Percentiles rank a stretch among this genome's conserved stretches.
Evolutionary conservation across 2,329 filamentous ascomycete species (phyloP).

Genomic region (Bertia moriformis): DNA sequence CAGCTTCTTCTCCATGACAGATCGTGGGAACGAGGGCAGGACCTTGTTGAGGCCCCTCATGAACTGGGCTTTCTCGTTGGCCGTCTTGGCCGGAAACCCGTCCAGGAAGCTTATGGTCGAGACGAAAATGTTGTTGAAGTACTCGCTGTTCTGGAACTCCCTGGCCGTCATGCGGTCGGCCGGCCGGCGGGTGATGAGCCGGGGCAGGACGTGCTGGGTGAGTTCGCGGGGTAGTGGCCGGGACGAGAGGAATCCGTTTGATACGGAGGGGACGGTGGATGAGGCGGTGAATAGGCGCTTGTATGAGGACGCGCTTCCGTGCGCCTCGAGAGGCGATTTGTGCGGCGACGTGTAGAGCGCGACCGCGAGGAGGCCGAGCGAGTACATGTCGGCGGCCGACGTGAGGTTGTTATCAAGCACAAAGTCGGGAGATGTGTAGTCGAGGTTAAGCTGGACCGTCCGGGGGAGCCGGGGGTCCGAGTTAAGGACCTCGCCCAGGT

Average conservation of each 20-base stretch:
- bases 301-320: constrained; percentile 69
- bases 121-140: constrained; percentile 92
- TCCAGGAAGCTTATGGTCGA: constrained; percentile 94
- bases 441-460: constrained; percentile 47
- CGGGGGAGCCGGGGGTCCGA: constrained; percentile 42
- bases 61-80: constrained; percentile 81
- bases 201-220: constrained; percentile 60
- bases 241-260: constrained; percentile 74
- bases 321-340: constrained; percentile 66
- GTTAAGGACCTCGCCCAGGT: not conserved
- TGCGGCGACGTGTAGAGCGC: constrained; percentile 93
- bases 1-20: constrained; percentile 88
- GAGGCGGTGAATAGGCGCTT: constrained; percentile 70
- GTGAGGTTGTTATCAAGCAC: constrained; percentile 48
- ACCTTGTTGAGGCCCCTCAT: constrained; percentile 78
- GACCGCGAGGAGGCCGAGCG: constrained; percentile 76
- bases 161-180: constrained; percentile 75
- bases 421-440: constrained; percentile 55
- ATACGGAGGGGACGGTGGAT: constrained; percentile 61
- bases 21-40: constrained; percentile 79
- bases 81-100: constrained; percentile 76
- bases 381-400: constrained; percentile 59
- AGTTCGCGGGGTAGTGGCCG: constrained; percentile 73
- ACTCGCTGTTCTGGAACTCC: constrained; percentile 88
- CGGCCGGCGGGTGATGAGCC: constrained; percentile 73